phyloP scores from a whole-genome alignment of 148 eudicot species.

The Rhododendron henanense region DNA sequence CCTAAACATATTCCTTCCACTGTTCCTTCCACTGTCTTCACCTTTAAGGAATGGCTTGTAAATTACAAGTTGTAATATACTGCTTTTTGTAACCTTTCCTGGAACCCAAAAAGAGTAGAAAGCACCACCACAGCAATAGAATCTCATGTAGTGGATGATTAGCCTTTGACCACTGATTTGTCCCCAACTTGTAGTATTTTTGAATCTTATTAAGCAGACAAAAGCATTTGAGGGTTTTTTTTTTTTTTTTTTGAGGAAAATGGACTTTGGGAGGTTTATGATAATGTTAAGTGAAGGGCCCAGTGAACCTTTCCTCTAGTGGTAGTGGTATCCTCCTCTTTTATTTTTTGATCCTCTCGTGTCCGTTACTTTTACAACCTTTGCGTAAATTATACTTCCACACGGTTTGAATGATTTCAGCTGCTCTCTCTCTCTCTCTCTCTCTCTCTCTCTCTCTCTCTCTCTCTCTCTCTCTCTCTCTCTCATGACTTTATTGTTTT shows the following conservation, averaged over 20 bases:
- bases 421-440: background rate
- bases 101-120: background rate
- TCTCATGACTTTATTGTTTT: background rate
- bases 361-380: background rate
- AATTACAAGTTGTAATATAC: background rate
- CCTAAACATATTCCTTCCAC: constrained; percentile 11
- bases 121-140: background rate
- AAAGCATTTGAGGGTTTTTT: background rate
- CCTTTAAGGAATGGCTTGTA: background rate
- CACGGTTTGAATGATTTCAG: background rate
- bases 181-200: background rate
- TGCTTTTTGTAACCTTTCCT: background rate
- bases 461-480: no score
- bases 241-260: background rate
- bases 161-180: constrained; percentile 17
- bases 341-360: background rate
- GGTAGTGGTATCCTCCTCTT: background rate
- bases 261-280: background rate
- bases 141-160: background rate
- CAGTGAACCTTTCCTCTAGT: background rate
- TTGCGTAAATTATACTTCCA: background rate
- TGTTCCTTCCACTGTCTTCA: constrained; percentile 14
- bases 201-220: background rate
- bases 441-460: no score
- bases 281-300: background rate